Conservation (phyloP, 257 asterid genomes). For the Asclepias syriaca region DNA sequence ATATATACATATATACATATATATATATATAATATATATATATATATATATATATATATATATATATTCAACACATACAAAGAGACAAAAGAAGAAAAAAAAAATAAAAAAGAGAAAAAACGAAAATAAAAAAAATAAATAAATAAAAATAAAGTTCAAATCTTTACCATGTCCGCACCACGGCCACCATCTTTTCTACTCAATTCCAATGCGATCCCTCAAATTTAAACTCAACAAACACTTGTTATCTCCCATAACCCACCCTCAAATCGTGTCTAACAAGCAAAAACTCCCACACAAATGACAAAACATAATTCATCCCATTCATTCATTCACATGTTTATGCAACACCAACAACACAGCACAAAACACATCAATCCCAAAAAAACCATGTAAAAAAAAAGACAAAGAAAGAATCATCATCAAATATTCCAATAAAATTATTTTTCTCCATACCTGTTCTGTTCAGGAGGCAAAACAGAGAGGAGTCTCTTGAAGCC, state of each 20-base stretch:
- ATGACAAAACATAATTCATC: too few relatives aligned
- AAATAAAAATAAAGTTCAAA: slow-evolving; percentile 17
- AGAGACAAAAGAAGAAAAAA: slow-evolving; percentile 16
- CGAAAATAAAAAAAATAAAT: slow-evolving; percentile 1
- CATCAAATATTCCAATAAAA: neutral
- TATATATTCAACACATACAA: slow-evolving; percentile 2
- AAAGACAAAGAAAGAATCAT: neutral
- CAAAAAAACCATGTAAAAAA: neutral
- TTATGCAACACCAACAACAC: neutral
- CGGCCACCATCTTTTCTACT: slow-evolving; percentile 18
- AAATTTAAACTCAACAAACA: slow-evolving; percentile 23
- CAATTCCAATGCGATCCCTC: slow-evolving; percentile 37
- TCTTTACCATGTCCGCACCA: slow-evolving; percentile 15
- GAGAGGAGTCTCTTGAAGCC: slow-evolving; percentile 8
- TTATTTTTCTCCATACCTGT: neutral
- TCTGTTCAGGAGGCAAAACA: neutral
- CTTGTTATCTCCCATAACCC: slow-evolving; percentile 19
- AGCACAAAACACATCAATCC: neutral
- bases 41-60: neutral
- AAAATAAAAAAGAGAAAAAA: slow-evolving; percentile 13
- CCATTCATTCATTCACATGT: slow-evolving; percentile 9
- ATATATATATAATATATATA: neutral
- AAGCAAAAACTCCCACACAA: slow-evolving; percentile 6
- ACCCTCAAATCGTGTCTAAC: slow-evolving; percentile 14
- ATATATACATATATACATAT: neutral